Base-by-base conservation (phyloP, 2,329 filamentous ascomycete genomes). In the Curvularia hawaiiensis region DNA sequence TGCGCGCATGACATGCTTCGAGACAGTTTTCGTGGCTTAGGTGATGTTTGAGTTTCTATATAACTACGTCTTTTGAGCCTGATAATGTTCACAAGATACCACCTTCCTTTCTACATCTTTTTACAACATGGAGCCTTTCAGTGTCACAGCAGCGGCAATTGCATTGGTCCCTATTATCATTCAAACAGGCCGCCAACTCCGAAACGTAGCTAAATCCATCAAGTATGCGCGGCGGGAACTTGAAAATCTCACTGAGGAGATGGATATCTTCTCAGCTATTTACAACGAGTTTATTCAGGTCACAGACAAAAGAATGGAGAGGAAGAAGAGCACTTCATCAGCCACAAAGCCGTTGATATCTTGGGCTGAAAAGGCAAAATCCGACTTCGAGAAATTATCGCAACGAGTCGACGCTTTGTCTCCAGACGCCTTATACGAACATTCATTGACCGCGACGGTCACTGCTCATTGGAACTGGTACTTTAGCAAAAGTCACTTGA, bases 91-190 rank as follows among this genome's bases (percentile, higher is more conserved):
- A 16, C 18, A 12, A 18, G 5, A n/a, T n/a, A n/a, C 35, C 16
- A 3, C 35, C 7, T 38, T n/a, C 35, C 6, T 4, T 28, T 33
- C 18, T 53, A 61, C 62, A 45, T 54, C 35, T 14, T n/a, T 16
- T 31, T 16, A 28, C 49, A 38, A 38, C 6, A 38, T 38, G 35
- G 35, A 38, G 5, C 35, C 35, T 38, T 38, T 38, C 16, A 18
- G 35, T 18, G 35, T 10, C 2, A 16, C 16, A 18, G 35, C 16
- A 18, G 35, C 35, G 16, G 16, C 35, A 38, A 10, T 18, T 1
- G n/a, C 33, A n/a, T n/a, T 35, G 2, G 4, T 14, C 33, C 35
- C 35, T 1, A 3, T 38, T 38, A n/a, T 38, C 35, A 18, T 38
- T 2, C 35, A 38, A 9, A 38, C 35, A n/a, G 35, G 7, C 1